phyloP scores from a whole-genome alignment of 1,139 yeast genomes.

The Nakaseomyces kungkrabaensis region DNA sequence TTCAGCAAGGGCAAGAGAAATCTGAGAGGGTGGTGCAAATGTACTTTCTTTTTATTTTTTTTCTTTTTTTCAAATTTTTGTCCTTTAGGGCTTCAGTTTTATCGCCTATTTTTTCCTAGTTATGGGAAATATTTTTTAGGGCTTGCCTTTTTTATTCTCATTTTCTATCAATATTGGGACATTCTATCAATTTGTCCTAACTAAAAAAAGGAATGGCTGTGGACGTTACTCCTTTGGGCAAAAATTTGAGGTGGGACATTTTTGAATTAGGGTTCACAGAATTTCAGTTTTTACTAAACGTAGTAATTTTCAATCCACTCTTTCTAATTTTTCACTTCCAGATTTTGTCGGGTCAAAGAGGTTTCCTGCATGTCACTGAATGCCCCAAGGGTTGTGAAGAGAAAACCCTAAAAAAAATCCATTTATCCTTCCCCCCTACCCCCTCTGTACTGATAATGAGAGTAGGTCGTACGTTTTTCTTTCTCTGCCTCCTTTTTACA shows the following conservation, averaged over 20 bases:
- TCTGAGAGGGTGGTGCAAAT: too few species aligned
- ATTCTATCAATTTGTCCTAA: too few species aligned
- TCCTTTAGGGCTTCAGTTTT: background rate
- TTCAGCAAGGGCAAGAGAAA: too few species aligned
- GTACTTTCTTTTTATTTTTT: background rate
- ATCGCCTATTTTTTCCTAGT: too few species aligned
- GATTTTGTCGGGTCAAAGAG: background rate
- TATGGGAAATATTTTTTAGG: background rate
- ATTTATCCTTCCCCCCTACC: too few species aligned
- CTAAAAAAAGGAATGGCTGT: conserved; percentile 1
- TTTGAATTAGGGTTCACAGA: background rate
- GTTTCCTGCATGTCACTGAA: background rate
- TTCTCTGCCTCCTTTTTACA: too few species aligned
- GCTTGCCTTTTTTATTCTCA: background rate
- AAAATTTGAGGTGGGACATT: background rate
- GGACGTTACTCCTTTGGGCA: background rate
- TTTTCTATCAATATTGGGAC: too few species aligned
- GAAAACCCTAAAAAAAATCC: too few species aligned
- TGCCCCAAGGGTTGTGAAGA: too few species aligned
- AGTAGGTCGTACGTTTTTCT: too few species aligned
- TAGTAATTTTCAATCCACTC: background rate
- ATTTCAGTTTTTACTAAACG: background rate
- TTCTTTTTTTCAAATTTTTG: background rate
- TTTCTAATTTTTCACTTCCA: background rate
- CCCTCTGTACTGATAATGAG: too few species aligned